These are phyloP conservation scores for Pythium graminicola DNA, from an alignment of 352 stramenopile species.

Conservation along the genomic window DNA sequence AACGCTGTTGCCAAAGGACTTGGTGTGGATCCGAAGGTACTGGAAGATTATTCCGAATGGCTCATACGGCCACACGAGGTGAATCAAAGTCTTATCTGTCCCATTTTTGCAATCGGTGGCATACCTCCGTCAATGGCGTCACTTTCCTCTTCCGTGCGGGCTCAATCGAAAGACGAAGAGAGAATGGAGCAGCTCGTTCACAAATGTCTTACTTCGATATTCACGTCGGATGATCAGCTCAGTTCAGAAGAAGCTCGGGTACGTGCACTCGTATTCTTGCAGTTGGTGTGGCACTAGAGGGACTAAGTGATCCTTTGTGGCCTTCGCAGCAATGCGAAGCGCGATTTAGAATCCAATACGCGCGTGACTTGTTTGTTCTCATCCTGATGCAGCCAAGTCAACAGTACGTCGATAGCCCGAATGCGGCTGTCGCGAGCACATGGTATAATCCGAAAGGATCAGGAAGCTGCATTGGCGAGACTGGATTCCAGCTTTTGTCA, in stretches of 20 bases:
- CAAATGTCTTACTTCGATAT: constrained; percentile 74
- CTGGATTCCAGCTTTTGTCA: constrained; percentile 56
- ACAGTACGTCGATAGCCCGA: constrained; percentile 50
- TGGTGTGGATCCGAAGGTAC: constrained; percentile 16
- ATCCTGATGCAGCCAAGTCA: constrained; percentile 84
- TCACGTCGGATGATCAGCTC: constrained; percentile 69
- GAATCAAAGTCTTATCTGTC: constrained; percentile 16
- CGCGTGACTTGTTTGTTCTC: constrained; percentile 71
- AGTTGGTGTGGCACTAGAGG: not conserved
- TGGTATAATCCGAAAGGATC: constrained; percentile 81
- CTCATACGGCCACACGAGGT: constrained; percentile 21
- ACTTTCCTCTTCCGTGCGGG: constrained; percentile 16
- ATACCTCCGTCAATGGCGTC: not conserved
- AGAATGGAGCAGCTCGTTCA: constrained; percentile 74
- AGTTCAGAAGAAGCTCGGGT: constrained; percentile 48
- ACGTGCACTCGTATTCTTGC: constrained; percentile 6
- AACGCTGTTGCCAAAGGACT: constrained; percentile 13
- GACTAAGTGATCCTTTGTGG: not conserved
- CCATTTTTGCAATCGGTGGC: not conserved
- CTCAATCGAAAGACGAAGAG: constrained; percentile 66
- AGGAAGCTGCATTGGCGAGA: constrained; percentile 68
- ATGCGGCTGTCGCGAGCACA: constrained; percentile 21
- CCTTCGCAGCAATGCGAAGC: constrained; percentile 43
- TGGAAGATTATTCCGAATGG: constrained; percentile 26
- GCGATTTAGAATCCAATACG: constrained; percentile 64